Base-by-base conservation (phyloP, 805 yeast species). In the Priceomyces melissophilus region DNA sequence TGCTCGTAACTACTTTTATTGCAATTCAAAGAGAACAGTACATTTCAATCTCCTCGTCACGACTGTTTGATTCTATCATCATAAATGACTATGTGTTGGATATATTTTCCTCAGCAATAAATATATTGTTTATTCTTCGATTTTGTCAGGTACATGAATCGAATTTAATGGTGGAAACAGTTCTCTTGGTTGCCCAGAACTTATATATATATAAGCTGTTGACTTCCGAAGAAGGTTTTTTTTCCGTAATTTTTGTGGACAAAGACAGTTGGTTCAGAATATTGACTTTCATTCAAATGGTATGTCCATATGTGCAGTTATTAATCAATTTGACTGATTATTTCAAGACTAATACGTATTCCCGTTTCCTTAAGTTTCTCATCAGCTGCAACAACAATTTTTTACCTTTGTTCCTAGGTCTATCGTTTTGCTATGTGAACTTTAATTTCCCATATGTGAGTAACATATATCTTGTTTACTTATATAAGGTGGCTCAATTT, bases 371-470 rank as follows among this genome's bases (percentile, higher is more conserved):
- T 9, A 42, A 32, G 35, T 49, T 55, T 26, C 42, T 63, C 15
- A 43, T 44, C 16, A 64, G 55, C 17, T 49, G 56, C 16, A 67
- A 67, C 49, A 63, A 64, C 43, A 63, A 62, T 45, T 60, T 51
- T 39, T 49, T 66, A 35, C 69, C 71, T 1, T 50, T 65, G 9
- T 53, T 66, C 45, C 57, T 67, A 29, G 58, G 65, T 27, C 64
- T 60, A 44, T 63, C 69, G 15, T 65, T 63, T 44, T 41, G 60
- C n/a, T 49, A 49, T 15, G 49, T 63, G 8, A 58, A 56, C 33
- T 38, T 50, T 39, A 43, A 46, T 27, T 54, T 57, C 46, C 54
- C 54, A 4, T 45, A 50, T 29, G 29, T 40, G 39, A 37, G 33
- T 15, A 41, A 38, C 20, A 7, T 32, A 7, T 17, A 20, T 29